These are phyloP conservation scores for Nicotiana noctiflora DNA, from an alignment of 257 asterid genomes.

Conservation along the genomic window DNA sequence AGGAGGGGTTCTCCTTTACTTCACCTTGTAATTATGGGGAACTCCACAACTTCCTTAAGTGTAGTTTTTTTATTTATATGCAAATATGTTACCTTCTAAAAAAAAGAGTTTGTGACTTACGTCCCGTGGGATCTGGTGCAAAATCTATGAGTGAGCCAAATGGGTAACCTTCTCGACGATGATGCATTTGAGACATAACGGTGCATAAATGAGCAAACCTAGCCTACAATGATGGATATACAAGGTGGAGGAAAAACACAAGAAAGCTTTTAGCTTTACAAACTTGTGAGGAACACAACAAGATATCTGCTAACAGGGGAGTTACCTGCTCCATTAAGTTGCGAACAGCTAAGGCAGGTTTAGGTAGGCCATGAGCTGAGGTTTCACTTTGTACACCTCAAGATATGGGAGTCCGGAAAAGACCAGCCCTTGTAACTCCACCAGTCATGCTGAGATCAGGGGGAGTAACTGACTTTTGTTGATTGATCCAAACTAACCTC, in stretches of 20 bases:
- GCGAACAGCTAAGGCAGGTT: slow-evolving; percentile 94
- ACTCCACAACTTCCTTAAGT: too few relatives aligned
- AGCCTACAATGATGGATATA: slow-evolving; percentile 50
- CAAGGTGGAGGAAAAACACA: background rate
- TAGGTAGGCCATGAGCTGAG: slow-evolving; percentile 87
- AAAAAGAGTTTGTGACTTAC: slow-evolving; percentile 19
- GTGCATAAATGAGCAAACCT: slow-evolving; percentile 97
- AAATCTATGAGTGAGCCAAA: slow-evolving; percentile 98
- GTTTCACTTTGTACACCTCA: slow-evolving; percentile 99
- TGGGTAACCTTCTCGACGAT: slow-evolving; percentile 92
- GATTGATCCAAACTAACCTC: slow-evolving; percentile 20
- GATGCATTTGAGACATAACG: slow-evolving; percentile 95
- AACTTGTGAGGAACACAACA: background rate
- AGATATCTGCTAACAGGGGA: background rate
- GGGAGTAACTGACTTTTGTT: slow-evolving; percentile 30
- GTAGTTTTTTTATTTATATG: too few relatives aligned
- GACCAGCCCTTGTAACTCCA: slow-evolving; percentile 88
- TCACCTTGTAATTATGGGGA: too few relatives aligned
- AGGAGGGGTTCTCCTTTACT: too few relatives aligned
- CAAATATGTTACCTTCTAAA: too few relatives aligned
- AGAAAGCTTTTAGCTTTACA: background rate
- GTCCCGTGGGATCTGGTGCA: slow-evolving; percentile 84
- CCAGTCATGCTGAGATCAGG: slow-evolving; percentile 29
- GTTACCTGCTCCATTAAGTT: slow-evolving; percentile 96
- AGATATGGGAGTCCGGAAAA: slow-evolving; percentile 93